Base-by-base conservation (phyloP, 305 asterid species). In the Fraxinus albicans region DNA sequence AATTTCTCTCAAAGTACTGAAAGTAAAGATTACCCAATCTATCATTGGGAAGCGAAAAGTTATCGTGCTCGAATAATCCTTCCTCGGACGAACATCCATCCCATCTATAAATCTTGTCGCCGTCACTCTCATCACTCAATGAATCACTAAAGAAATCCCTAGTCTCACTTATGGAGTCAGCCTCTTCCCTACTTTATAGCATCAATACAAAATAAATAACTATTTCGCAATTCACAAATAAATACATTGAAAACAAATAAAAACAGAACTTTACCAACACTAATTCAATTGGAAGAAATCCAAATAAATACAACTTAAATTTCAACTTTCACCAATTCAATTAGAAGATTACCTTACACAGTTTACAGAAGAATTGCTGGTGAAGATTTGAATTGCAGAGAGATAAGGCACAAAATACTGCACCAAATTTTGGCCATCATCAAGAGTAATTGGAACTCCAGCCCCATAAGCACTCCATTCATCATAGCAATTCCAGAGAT, bases 71-170 rank as follows among this genome's bases (percentile, higher is more conserved):
- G 27, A 70, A 91, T 5, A 86, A 70, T 27, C 96, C 98, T 84
- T 96, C 99, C 60, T 96, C 99, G 0, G 99, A 96, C 0, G 99
- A 93, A 47, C 58, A 47, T 27, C 99, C 98, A 67, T 96, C 98
- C 97, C 96, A 93, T 89, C 98, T 91, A n/a, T 97, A 95, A 15
- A 90, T 84, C 93, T 93, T 94, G 40, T 96, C 99, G 50, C 97
- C 87, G 92, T 96, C 99, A 77, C 98, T 93, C 90, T 94, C 99
- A 4, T 96, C 98, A 65, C 99, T 96, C 78, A 88, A 89, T 25
- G 98, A 93, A 83, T 96, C 99, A 55, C 98, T 96, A 75, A 83
- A 96, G 12, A 97, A 96, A 83, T 96, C 98, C 91, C 98, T 89
- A 3, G 95, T 91, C 86, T 93, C 98, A 76, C 96, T 90, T 10